Evolutionary conservation across 306 rosid species (phyloP).

Genomic region (Dicorynia guianensis): DNA sequence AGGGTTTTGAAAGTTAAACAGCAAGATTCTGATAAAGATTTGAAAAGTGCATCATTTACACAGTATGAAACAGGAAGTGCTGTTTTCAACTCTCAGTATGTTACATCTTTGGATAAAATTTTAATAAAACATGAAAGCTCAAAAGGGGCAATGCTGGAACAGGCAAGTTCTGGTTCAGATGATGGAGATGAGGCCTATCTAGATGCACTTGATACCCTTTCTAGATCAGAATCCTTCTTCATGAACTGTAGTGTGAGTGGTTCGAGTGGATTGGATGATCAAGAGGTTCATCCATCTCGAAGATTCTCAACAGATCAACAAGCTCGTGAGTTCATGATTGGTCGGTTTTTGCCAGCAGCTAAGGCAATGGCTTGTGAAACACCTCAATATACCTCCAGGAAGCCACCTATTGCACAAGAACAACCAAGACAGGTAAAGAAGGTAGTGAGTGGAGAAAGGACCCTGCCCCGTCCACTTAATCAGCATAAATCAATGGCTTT

Average conservation of each 20-base stretch:
- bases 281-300: constrained; percentile 49
- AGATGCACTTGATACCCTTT: constrained; percentile 76
- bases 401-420: constrained; percentile 51
- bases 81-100: constrained; percentile 41
- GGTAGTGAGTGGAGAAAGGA: constrained; percentile 41
- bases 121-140: constrained; percentile 37
- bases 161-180: constrained; percentile 50
- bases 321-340: constrained; percentile 79
- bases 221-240: constrained; percentile 78
- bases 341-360: constrained; percentile 89
- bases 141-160: constrained; percentile 44
- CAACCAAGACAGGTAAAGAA: constrained; percentile 58
- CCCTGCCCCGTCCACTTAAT: constrained; percentile 36
- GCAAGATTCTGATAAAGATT: constrained; percentile 44
- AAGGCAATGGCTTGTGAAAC: constrained; percentile 79
- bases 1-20: constrained; percentile 54
- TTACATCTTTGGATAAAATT: constrained; percentile 40
- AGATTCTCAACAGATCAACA: constrained; percentile 63
- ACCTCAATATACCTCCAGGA: constrained; percentile 59
- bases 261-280: constrained; percentile 71
- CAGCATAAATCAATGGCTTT: constrained; percentile 47
- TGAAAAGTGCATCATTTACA: constrained; percentile 37
- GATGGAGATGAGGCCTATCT: constrained; percentile 68
- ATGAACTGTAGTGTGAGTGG: constrained; percentile 73
- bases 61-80: constrained; percentile 39